Evolutionary conservation across 2,329 filamentous ascomycete species (phyloP).

Genomic region (Cladophialophora immunda): DNA sequence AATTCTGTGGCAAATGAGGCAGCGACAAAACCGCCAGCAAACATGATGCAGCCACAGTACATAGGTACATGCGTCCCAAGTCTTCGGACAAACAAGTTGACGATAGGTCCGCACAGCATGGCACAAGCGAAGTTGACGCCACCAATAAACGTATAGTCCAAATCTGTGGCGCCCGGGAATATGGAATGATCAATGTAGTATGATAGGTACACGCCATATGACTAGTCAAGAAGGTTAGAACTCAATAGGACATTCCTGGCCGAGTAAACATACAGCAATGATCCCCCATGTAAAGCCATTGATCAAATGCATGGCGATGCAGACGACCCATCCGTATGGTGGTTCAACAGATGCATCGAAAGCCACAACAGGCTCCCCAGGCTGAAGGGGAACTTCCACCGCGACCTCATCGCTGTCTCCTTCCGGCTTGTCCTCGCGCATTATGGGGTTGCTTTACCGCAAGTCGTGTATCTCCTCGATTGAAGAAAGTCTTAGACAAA

Average conservation of each 20-base stretch:
- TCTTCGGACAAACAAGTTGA: slow-evolving; percentile 41
- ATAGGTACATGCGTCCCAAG: slow-evolving; percentile 41
- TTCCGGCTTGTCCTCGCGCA: slow-evolving; percentile 19
- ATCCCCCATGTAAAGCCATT: slow-evolving; percentile 49
- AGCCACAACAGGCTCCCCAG: slow-evolving; percentile 10
- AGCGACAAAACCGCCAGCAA: slow-evolving; percentile 40
- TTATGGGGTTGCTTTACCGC: background rate
- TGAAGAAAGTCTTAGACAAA: background rate
- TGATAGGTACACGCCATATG: slow-evolving; percentile 55
- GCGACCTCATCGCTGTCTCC: slow-evolving; percentile 21
- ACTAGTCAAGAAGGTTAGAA: slow-evolving; percentile 26
- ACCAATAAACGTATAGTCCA: slow-evolving; percentile 47
- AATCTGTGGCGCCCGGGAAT: slow-evolving; percentile 40
- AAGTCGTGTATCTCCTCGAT: background rate
- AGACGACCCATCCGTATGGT: slow-evolving; percentile 47
- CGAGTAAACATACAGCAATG: slow-evolving; percentile 34
- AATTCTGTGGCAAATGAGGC: slow-evolving; percentile 43
- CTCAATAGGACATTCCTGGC: background rate
- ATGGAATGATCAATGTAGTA: slow-evolving; percentile 50
- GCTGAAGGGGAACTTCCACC: slow-evolving; percentile 19
- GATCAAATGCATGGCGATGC: slow-evolving; percentile 42
- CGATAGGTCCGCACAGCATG: slow-evolving; percentile 42
- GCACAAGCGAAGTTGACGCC: slow-evolving; percentile 43
- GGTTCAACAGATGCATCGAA: slow-evolving; percentile 33
- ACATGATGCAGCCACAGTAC: slow-evolving; percentile 39